Conservation (phyloP, 495 filamentous ascomycete genomes). For the Penicillium coprophilum region DNA sequence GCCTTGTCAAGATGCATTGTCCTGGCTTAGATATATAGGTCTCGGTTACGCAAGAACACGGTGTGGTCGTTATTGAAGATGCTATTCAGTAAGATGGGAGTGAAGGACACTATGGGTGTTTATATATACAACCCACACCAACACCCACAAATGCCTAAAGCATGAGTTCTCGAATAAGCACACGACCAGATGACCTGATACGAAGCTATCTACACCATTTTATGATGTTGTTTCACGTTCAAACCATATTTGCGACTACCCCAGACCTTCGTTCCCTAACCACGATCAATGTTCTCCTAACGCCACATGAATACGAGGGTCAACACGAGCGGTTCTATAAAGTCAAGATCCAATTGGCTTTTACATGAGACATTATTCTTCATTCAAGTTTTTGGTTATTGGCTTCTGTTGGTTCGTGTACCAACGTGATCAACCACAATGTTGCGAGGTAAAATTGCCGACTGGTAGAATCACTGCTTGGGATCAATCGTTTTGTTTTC, state of each 20-base stretch:
- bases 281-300: background rate
- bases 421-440: background rate
- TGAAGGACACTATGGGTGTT: background rate
- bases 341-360: constrained; percentile 1
- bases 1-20: constrained; percentile 19
- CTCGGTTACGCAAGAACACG: background rate
- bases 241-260: constrained; percentile 3
- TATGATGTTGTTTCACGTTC: background rate
- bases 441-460: background rate
- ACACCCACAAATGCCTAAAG: background rate
- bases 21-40: background rate
- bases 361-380: constrained; percentile 3
- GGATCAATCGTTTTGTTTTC: background rate
- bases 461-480: background rate
- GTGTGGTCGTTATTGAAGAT: background rate
- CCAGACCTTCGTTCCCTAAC: background rate
- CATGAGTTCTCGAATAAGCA: background rate
- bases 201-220: constrained; percentile 16
- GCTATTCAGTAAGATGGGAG: background rate
- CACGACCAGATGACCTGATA: constrained; percentile 24
- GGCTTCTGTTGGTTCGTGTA: background rate
- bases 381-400: background rate
- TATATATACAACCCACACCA: constrained; percentile 7
- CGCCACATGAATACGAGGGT: constrained; percentile 7
- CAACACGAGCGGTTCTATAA: constrained; percentile 1